Conservation (phyloP, 2,329 filamentous ascomycete species). For the Phyllosticta citriasiana region DNA sequence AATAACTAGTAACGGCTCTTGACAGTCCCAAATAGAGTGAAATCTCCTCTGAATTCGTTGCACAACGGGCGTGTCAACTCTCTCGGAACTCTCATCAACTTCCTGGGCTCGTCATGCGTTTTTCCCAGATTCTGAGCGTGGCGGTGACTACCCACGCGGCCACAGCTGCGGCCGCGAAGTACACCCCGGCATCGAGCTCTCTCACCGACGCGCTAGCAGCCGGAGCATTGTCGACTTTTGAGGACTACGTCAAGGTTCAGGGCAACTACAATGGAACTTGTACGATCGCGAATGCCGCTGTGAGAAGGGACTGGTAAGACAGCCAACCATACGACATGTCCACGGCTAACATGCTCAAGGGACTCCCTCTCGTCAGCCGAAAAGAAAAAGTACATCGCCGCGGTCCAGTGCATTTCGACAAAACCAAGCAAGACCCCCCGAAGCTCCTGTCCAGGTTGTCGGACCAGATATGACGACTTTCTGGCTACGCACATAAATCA, state of each 20-base stretch:
- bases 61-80: constrained; percentile 5
- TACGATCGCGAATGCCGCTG: constrained; percentile 27
- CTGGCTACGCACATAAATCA: constrained; percentile 28
- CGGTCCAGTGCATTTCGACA: constrained; percentile 24
- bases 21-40: not conserved
- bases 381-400: constrained; percentile 26
- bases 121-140: not conserved
- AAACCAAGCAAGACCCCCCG: constrained; percentile 22
- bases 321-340: not conserved
- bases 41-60: not conserved
- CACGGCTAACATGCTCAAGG: constrained; percentile 13
- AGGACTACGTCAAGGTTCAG: constrained; percentile 16
- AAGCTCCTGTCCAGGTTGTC: constrained; percentile 20
- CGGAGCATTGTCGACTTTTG: constrained; percentile 25
- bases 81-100: not conserved
- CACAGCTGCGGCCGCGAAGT: not conserved
- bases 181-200: not conserved
- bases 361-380: constrained; percentile 18
- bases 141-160: not conserved
- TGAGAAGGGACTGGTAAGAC: constrained; percentile 35
- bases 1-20: not conserved
- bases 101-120: not conserved
- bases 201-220: constrained; percentile 26
- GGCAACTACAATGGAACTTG: constrained; percentile 22
- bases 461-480: constrained; percentile 27